These are phyloP conservation scores for Leptodontidium sp. DNA, from an alignment of 2,329 filamentous ascomycete genomes.

Conservation along the genomic window DNA sequence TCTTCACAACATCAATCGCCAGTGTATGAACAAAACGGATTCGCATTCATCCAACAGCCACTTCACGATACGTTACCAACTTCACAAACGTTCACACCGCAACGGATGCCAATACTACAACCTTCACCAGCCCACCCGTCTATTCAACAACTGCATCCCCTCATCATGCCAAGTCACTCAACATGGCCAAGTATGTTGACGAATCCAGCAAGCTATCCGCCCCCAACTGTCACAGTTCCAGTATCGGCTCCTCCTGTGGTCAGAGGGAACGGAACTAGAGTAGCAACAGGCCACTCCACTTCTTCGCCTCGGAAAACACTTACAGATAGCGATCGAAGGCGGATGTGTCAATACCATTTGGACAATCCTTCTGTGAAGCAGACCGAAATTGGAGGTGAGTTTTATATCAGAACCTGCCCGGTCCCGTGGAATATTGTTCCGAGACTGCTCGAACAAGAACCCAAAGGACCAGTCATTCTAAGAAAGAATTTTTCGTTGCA, in stretches of 20 bases:
- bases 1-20: conserved; percentile 71
- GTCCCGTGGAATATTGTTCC: background rate
- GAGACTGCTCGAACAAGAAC: background rate
- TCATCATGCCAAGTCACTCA: conserved; percentile 73
- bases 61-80: conserved; percentile 69
- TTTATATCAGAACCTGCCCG: conserved; percentile 18
- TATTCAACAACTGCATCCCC: conserved; percentile 68
- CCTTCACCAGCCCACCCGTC: conserved; percentile 59
- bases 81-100: conserved; percentile 57
- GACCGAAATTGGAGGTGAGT: conserved; percentile 88
- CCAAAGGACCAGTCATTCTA: background rate
- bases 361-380: conserved; percentile 92
- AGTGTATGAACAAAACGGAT: conserved; percentile 72
- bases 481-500: background rate
- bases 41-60: conserved; percentile 66
- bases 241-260: conserved; percentile 59
- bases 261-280: conserved; percentile 53
- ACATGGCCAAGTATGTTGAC: conserved; percentile 86
- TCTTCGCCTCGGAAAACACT: conserved; percentile 84
- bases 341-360: conserved; percentile 94
- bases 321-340: conserved; percentile 87
- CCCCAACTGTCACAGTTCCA: conserved; percentile 64
- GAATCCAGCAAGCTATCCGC: conserved; percentile 71
- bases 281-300: conserved; percentile 58
- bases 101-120: conserved; percentile 64